phyloP scores from a whole-genome alignment of 2,329 filamentous ascomycete species.

The Pseudogymnoascus pannorum region DNA sequence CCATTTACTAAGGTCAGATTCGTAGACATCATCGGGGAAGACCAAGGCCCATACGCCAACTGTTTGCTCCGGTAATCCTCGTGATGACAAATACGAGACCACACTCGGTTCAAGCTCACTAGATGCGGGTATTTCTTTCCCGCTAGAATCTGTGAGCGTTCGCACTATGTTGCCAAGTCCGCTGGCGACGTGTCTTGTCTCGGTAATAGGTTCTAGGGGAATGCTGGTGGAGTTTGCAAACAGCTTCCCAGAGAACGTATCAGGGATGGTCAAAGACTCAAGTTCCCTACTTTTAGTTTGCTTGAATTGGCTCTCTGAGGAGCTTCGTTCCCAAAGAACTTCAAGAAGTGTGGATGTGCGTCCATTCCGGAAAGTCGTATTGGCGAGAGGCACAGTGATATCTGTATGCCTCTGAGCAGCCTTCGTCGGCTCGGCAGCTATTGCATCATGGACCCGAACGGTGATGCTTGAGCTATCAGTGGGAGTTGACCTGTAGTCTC shows the following conservation, averaged over 20 bases:
- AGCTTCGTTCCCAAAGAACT: conserved; percentile 33
- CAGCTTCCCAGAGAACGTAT: not conserved
- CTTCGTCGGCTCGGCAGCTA: conserved; percentile 7
- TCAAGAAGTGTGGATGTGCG: conserved; percentile 50
- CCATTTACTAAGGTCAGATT: not conserved
- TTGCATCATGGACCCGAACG: conserved; percentile 14
- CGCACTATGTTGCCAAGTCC: conserved; percentile 75
- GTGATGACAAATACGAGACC: conserved; percentile 45
- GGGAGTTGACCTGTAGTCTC: not conserved
- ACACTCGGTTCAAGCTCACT: conserved; percentile 63
- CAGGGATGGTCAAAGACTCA: not conserved
- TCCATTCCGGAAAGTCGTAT: conserved; percentile 71
- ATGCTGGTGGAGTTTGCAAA: not conserved
- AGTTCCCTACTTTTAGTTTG: not conserved
- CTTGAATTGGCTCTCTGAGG: not conserved
- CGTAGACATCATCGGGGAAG: conserved; percentile 36
- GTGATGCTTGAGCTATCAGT: conserved; percentile 19
- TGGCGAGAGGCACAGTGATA: conserved; percentile 60
- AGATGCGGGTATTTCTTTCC: conserved; percentile 52
- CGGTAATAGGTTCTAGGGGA: not conserved
- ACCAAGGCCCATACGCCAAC: conserved; percentile 69
- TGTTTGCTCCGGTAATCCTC: conserved; percentile 29
- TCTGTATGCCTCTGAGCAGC: conserved; percentile 14
- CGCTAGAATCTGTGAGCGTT: conserved; percentile 34
- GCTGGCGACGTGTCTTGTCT: conserved; percentile 45